Percentiles rank a stretch among this genome's conserved stretches.
Conservation (phyloP, 257 asterid genomes). For the Solanum stenotomum region DNA sequence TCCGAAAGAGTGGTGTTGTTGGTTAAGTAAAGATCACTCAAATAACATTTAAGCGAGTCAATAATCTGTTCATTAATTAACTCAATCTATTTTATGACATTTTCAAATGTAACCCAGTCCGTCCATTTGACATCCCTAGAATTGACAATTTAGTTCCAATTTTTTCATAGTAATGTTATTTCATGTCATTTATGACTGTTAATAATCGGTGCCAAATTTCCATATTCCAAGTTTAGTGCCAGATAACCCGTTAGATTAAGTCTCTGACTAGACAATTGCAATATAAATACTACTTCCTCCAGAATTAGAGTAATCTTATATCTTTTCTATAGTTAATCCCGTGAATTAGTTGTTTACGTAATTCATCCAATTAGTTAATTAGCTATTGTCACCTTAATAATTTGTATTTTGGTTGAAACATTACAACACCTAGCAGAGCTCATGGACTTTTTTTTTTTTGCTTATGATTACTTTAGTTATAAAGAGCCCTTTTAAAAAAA, state of each 20-base stretch:
- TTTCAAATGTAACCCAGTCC: background rate
- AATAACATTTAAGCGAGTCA: background rate
- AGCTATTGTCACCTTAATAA: background rate
- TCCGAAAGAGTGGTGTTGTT: background rate
- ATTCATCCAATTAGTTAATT: background rate
- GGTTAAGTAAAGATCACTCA: background rate
- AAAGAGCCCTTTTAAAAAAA: background rate
- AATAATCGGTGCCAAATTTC: background rate
- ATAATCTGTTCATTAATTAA: too few relatives aligned
- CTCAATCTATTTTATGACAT: background rate
- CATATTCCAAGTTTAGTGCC: background rate
- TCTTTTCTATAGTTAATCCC: background rate
- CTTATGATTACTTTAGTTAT: background rate
- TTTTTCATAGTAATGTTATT: background rate
- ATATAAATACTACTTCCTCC: background rate
- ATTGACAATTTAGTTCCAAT: background rate
- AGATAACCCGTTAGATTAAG: background rate
- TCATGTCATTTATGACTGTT: background rate
- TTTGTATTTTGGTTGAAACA: background rate
- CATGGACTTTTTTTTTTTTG: background rate
- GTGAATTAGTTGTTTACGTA: background rate
- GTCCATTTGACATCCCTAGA: background rate
- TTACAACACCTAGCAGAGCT: background rate
- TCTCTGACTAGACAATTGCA: background rate
- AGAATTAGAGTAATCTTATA: background rate